Evolutionary conservation across 495 filamentous ascomycete genomes (phyloP).

Genomic region (Podospora appendiculata): DNA sequence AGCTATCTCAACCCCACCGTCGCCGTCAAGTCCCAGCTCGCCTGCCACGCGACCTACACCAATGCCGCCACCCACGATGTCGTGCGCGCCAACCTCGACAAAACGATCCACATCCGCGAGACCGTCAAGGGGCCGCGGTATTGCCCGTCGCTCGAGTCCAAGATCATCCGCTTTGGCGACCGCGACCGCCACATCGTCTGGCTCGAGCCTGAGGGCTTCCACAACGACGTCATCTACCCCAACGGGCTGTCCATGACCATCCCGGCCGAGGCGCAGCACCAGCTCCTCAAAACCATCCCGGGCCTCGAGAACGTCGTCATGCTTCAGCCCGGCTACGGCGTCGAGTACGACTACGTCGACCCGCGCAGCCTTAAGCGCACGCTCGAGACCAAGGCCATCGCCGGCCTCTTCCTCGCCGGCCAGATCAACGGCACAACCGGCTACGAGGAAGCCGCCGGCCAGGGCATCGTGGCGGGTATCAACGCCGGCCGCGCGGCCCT

Average conservation of each 20-base stretch:
- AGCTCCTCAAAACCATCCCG: conserved; percentile 71
- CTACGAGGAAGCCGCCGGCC: conserved; percentile 93
- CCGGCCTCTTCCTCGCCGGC: conserved; percentile 84
- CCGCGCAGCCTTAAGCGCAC: conserved; percentile 79
- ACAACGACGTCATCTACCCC: conserved; percentile 86
- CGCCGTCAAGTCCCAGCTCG: conserved; percentile 69
- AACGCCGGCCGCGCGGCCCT: conserved; percentile 81
- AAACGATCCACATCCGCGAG: conserved; percentile 92
- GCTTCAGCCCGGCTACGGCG: conserved; percentile 94
- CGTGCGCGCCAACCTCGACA: conserved; percentile 77
- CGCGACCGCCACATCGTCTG: conserved; percentile 81
- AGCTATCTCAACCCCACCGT: conserved; percentile 80
- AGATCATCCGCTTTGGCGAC: conserved; percentile 78
- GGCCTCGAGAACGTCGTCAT: conserved; percentile 87
- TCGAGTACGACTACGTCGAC: conserved; percentile 98
- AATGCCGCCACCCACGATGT: conserved; percentile 78
- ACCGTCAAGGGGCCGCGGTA: conserved; percentile 91
- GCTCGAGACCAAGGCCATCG: conserved; percentile 88
- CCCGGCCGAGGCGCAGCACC: conserved; percentile 75
- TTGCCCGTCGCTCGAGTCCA: conserved; percentile 91
- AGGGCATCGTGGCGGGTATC: conserved; percentile 86
- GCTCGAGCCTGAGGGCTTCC: conserved; percentile 94
- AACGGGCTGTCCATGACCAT: conserved; percentile 98
- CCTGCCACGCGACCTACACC: conserved; percentile 77
- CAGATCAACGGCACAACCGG: conserved; percentile 98